Evolutionary conservation across 805 yeast genomes (phyloP), one percentile per base, ranked within the genome.

Genomic region (Kurtzmaniella cleridarum): DNA sequence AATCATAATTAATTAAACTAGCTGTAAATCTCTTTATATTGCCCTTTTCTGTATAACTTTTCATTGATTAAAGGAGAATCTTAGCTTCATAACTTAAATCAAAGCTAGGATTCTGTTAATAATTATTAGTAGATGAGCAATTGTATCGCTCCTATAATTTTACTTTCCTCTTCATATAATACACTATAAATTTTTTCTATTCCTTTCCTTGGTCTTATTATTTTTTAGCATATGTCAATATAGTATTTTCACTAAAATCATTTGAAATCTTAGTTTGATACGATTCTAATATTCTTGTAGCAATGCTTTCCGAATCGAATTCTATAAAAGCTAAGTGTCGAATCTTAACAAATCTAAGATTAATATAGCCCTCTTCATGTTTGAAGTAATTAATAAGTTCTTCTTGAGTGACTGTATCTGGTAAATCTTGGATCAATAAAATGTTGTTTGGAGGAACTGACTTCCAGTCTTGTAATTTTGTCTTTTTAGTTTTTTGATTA

Each of bases 261-360:
- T 36, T 35, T 14, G 34, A 24, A 27, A 35, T 20, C 12, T 23
- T 30, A 3, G 33, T 29, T 7, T 51, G 49, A 12, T 45, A 20
- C 2, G 29, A 31, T 7, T 51, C 41, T 32, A 64, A 48, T 30
- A 66, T 58, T 12, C 36, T 38, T 0, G 69, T 66, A 0, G 95
- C 82, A 30, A 66, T 59, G 2, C 58, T 51, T 16, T 78, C 82
- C 4, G 66, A 62, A 17, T 73, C 78, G 55, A 81, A 91, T 50
- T 91, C 97, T 3, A 91, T 73, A 58, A 91, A 84, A 9, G 93
- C 95, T 34, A 91, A 74, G 29, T 75, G 75, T 32, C 87, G 71
- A 5, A 80, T 75, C 2, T 73, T 69, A 20, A 91, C 88, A 28
- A 79, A 60, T 38, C 95, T 75, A 2, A 81, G 65, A 46, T 81